Evolutionary conservation across 1,139 yeast species (phyloP).

Genomic region (Candida sp.): DNA sequence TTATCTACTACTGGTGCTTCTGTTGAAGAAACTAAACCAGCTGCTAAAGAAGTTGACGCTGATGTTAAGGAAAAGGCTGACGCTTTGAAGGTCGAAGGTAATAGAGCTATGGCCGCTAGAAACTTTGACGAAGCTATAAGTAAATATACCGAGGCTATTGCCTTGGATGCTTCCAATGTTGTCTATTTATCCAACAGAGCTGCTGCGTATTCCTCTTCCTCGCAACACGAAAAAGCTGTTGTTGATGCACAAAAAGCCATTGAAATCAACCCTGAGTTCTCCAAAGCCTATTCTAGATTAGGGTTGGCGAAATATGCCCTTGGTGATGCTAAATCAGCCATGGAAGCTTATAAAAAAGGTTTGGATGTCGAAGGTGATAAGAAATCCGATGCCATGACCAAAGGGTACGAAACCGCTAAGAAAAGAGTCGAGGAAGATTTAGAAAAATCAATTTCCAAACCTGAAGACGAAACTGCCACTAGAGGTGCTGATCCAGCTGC

Average conservation of each 20-base stretch:
- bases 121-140: constrained; percentile 68
- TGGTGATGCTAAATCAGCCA: constrained; percentile 84
- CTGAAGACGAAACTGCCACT: constrained; percentile 14
- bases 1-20: constrained; percentile 21
- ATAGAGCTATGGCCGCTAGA: constrained; percentile 82
- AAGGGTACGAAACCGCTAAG: constrained; percentile 93
- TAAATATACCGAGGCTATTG: constrained; percentile 82
- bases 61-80: constrained; percentile 73
- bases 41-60: constrained; percentile 43
- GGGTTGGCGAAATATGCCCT: constrained; percentile 92
- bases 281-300: constrained; percentile 93
- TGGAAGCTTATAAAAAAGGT: constrained; percentile 89
- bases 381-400: constrained; percentile 87
- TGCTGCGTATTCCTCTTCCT: constrained; percentile 86
- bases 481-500: constrained; percentile 62
- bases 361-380: constrained; percentile 81
- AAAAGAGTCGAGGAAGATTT: constrained; percentile 75
- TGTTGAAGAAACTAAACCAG: constrained; percentile 13
- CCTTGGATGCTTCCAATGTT: constrained; percentile 65
- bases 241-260: constrained; percentile 83
- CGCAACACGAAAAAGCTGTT: constrained; percentile 74
- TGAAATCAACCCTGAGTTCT: constrained; percentile 69
- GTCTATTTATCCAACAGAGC: constrained; percentile 94
- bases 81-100: constrained; percentile 82
- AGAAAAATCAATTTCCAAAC: constrained; percentile 39